Percentiles rank a stretch among this genome's conserved stretches.
Evolutionary conservation across 768 basidiomycete genomes (phyloP).

Genomic region (Amanita pseudoporphyria): DNA sequence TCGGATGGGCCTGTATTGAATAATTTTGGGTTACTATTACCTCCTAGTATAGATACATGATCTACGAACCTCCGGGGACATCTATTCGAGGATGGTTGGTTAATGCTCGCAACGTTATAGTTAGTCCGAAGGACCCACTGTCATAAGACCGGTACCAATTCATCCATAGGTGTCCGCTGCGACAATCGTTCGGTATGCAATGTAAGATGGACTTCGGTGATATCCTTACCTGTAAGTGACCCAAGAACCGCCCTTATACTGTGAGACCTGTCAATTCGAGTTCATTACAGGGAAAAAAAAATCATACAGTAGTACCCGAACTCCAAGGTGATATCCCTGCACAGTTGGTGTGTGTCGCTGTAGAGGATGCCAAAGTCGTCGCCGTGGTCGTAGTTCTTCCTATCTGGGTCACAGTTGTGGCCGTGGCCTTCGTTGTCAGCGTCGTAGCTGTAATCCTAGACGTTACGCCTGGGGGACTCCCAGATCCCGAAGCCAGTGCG

Average conservation of each 20-base stretch:
- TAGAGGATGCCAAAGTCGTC: slow-evolving; percentile 2
- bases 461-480: slow-evolving; percentile 9
- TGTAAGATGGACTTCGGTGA: background rate
- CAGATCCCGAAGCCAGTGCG: slow-evolving; percentile 22
- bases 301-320: slow-evolving; percentile 26
- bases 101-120: too few species aligned
- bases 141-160: slow-evolving; percentile 39
- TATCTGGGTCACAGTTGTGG: too few species aligned
- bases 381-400: slow-evolving; percentile 8
- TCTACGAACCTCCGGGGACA: slow-evolving; percentile 20
- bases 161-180: slow-evolving; percentile 39
- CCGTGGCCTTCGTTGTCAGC: too few species aligned
- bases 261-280: background rate
- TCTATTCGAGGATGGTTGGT: slow-evolving; percentile 10
- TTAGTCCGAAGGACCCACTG: slow-evolving; percentile 15
- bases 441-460: slow-evolving; percentile 13
- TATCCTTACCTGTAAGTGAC: slow-evolving; percentile 31
- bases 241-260: slow-evolving; percentile 35
- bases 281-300: background rate
- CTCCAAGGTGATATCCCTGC: slow-evolving; percentile 32
- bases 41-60: background rate
- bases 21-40: background rate
- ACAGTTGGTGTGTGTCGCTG: slow-evolving; percentile 23
- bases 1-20: slow-evolving; percentile 20
- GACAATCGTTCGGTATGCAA: background rate